A percentile compares a stretch with the other conserved stretches of the same genome.
Conservation (phyloP, 441 rosid genomes). For the Jatropha multifida region DNA sequence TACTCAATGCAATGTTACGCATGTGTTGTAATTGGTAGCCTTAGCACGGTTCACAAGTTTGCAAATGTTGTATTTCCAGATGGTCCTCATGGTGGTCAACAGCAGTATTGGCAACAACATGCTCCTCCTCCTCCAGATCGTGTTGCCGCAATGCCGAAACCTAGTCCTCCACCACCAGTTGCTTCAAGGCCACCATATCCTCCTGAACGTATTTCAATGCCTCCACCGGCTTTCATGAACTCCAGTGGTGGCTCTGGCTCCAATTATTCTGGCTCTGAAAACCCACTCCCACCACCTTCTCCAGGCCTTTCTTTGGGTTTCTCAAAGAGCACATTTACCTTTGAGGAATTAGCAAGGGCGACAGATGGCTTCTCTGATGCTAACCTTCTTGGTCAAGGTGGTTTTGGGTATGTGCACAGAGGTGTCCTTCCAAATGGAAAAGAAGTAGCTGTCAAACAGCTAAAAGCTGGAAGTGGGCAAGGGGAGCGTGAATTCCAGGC, state of each 20-base stretch:
- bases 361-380: conserved; percentile 90
- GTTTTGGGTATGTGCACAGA: conserved; percentile 92
- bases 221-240: conserved; percentile 57
- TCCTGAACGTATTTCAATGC: conserved; percentile 28
- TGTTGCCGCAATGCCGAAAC: conserved; percentile 36
- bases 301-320: conserved; percentile 72
- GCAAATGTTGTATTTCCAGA: conserved; percentile 36
- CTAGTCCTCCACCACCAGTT: conserved; percentile 52
- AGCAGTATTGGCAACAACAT: conserved; percentile 67
- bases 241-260: conserved; percentile 87
- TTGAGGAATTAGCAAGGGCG: conserved; percentile 84
- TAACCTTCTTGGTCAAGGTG: conserved; percentile 96
- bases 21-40: neutral
- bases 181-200: conserved; percentile 50
- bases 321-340: conserved; percentile 80
- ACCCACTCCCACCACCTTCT: conserved; percentile 74
- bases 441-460: conserved; percentile 91
- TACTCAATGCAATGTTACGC: neutral
- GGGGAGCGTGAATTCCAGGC: conserved; percentile 99
- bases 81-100: conserved; percentile 57
- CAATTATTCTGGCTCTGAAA: conserved; percentile 68
- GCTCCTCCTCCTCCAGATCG: conserved; percentile 53
- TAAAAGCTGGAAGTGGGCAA: conserved; percentile 96
- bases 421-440: conserved; percentile 95
- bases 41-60: conserved; percentile 11